Evolutionary conservation across 169 alveolate species (phyloP), one percentile per base, ranked within the genome.

Genomic region (Plasmodium cynomolgi): DNA sequence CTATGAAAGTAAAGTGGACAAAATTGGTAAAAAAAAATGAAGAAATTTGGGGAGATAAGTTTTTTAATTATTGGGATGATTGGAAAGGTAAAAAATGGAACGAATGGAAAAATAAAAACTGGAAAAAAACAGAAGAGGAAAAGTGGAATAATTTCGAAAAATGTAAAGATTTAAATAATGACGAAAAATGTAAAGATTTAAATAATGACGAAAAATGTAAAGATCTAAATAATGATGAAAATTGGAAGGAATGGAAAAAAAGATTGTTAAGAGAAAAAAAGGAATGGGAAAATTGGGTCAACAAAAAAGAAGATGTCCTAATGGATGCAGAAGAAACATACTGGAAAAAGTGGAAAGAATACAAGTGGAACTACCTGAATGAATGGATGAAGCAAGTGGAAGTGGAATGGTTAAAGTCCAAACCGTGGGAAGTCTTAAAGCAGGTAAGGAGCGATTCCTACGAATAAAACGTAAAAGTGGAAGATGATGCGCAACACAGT

Each of bases 341-440:
- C 31, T 83, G 91, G 91, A 56, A 83, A 34, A 83, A 56, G 44
- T 83, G 91, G 91, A 83, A 83, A 83, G 82, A 83, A 62, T 20
- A 83, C 54, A 83, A 83, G 72, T 58, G 91, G 81, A 83, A 29
- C 2, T 83, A 68, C 31, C 72, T 83, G 26, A 68, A 20, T 33
- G 44, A 62, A 58, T 83, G 81, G 77, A 56, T 83, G 56, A 50
- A 58, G 15, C 29, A 41, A 33, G 23, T 83, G 6, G 20, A 83
- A 68, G 39, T 3, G 41, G 82, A 83, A 3, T 83, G 91, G 91
- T 83, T 83, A 83, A 33, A 83, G 15, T 4, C 39, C 39, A 83
- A 83, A 56, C 91, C 91, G 20, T 83, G 91, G 91, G 81, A 83
- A 83, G 26, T 15, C 11, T 83, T 81, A 81, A 83, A 33, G 26